Evolutionary conservation across 2,329 filamentous ascomycete genomes (phyloP).

Genomic region (Apiospora arundinis): DNA sequence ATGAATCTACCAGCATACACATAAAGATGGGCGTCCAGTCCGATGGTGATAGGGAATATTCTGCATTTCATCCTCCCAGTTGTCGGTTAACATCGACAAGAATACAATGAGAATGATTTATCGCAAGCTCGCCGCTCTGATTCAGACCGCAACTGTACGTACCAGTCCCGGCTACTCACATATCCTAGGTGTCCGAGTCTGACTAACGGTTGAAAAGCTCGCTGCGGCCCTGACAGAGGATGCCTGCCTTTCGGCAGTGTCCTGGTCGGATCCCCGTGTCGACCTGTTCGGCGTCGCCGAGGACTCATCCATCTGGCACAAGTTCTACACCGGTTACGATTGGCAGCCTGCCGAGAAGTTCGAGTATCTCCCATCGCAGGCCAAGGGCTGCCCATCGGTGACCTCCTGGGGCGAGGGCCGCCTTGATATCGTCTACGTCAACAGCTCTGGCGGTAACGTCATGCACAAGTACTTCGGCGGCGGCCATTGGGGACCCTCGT

Average conservation of each 20-base stretch:
- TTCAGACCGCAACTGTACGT: background rate
- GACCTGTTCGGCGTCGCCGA: constrained; percentile 23
- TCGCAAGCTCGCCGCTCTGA: background rate
- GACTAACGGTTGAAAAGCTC: background rate
- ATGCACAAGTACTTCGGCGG: constrained; percentile 33
- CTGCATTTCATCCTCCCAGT: background rate
- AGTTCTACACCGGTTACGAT: constrained; percentile 29
- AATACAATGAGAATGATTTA: background rate
- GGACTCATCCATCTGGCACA: constrained; percentile 23
- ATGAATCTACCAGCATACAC: background rate
- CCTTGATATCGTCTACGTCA: constrained; percentile 29
- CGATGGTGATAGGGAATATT: background rate
- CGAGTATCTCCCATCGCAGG: constrained; percentile 27
- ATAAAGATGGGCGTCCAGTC: background rate
- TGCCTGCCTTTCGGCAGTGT: constrained; percentile 19
- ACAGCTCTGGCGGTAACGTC: constrained; percentile 24
- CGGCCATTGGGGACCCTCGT: constrained; percentile 32
- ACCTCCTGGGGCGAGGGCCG: constrained; percentile 31
- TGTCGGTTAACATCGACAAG: background rate
- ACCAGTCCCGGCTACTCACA: background rate
- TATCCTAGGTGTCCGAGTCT: too few species aligned
- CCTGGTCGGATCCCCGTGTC: constrained; percentile 23
- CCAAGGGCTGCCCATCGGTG: constrained; percentile 26
- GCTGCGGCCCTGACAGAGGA: background rate
- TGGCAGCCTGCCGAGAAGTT: constrained; percentile 30